Evolutionary conservation across 2,329 filamentous ascomycete species (phyloP).

Genomic region (Sclerotinia spermophila): DNA sequence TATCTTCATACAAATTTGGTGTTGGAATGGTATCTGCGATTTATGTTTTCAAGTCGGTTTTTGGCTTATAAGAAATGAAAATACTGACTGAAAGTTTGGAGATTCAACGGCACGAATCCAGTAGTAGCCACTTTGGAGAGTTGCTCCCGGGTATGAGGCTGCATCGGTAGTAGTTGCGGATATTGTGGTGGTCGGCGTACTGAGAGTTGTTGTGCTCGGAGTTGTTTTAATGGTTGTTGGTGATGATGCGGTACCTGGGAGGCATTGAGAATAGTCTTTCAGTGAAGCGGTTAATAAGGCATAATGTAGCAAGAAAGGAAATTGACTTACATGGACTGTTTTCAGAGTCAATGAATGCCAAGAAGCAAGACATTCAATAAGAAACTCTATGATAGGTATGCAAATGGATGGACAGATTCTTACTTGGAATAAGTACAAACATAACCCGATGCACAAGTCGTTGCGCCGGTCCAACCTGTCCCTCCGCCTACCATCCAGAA

Average conservation of each 20-base stretch:
- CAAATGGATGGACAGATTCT: background rate
- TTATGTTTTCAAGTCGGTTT: background rate
- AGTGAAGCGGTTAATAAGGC: background rate
- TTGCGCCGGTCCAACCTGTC: constrained; percentile 27
- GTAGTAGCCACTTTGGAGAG: constrained; percentile 20
- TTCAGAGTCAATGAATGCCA: background rate
- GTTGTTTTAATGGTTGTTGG: constrained; percentile 20
- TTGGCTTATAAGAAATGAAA: background rate
- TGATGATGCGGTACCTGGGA: constrained; percentile 37
- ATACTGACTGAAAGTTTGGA: constrained; percentile 52
- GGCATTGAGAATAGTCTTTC: constrained; percentile 37
- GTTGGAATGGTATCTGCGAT: background rate
- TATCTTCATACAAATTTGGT: background rate
- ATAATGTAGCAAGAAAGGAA: constrained; percentile 18
- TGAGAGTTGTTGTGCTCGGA: constrained; percentile 15
- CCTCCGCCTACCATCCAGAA: constrained; percentile 27
- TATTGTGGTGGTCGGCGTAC: constrained; percentile 30
- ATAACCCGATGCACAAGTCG: constrained; percentile 31
- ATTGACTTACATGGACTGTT: constrained; percentile 28
- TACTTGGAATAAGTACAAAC: constrained; percentile 34
- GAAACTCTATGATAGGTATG: background rate
- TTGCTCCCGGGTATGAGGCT: constrained; percentile 1
- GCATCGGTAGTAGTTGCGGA: background rate
- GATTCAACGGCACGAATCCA: constrained; percentile 56
- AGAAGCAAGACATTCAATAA: background rate